Percentiles rank a stretch among this genome's conserved stretches.
Evolutionary conservation across 306 rosid species (phyloP).

Genomic region (Heteromeles arbutifolia): DNA sequence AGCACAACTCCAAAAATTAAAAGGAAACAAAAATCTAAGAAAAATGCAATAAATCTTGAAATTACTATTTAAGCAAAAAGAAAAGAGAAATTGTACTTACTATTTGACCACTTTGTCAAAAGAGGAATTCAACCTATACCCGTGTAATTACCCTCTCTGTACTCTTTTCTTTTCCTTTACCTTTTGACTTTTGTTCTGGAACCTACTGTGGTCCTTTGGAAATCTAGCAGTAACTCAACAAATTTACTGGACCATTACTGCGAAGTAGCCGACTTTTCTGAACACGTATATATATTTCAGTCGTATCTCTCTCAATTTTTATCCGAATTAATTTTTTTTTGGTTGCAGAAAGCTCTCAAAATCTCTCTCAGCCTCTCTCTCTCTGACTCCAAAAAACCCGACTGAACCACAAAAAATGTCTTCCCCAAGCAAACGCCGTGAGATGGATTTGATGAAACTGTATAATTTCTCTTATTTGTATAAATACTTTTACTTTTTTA

Average conservation of each 20-base stretch:
- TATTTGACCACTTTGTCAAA: not conserved
- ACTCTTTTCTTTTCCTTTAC: not conserved
- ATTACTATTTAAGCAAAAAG: not conserved
- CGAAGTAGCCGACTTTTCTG: not conserved
- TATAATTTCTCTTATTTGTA: slow-evolving; percentile 14
- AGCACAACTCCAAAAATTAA: not conserved
- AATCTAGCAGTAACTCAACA: not conserved
- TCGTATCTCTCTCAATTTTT: slow-evolving; percentile 2
- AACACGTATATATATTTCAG: not conserved
- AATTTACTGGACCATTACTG: not conserved
- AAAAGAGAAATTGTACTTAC: not conserved
- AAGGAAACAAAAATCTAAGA: not conserved
- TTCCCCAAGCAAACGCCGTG: slow-evolving; percentile 83
- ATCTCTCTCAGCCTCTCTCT: slow-evolving; percentile 16
- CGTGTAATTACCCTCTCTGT: not conserved
- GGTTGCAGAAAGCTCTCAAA: not conserved
- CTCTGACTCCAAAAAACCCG: not conserved
- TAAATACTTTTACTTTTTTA: not conserved
- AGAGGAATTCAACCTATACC: not conserved
- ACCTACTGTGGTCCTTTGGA: not conserved
- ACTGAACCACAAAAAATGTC: slow-evolving; percentile 40
- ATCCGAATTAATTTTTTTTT: not conserved
- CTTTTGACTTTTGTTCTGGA: not conserved
- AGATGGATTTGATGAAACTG: slow-evolving; percentile 94
- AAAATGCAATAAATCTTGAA: not conserved